Percentiles rank a stretch among this genome's conserved stretches.
Evolutionary conservation across 2,329 filamentous ascomycete species (phyloP).

Genomic region (Cryphonectria carpinicola): DNA sequence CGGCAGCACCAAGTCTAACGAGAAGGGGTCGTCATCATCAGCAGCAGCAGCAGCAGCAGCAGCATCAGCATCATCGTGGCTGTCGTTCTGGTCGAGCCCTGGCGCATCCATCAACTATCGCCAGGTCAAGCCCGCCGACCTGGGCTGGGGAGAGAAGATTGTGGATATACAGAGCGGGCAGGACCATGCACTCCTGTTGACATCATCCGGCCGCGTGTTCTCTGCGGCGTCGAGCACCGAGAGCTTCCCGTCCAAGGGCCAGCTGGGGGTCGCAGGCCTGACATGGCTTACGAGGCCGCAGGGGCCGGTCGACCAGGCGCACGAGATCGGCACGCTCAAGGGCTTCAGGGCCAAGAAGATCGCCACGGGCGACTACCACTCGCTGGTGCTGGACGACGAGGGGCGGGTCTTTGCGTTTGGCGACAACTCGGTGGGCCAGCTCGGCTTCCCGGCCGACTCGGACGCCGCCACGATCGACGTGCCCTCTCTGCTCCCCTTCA

Average conservation of each 20-base stretch:
- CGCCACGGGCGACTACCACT: slow-evolving; percentile 86
- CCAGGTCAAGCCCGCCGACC: slow-evolving; percentile 64
- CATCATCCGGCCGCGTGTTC: slow-evolving; percentile 83
- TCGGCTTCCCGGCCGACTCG: slow-evolving; percentile 75
- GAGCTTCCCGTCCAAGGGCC: slow-evolving; percentile 79
- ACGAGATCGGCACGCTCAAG: slow-evolving; percentile 74
- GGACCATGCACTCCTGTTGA: slow-evolving; percentile 86
- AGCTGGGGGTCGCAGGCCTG: slow-evolving; percentile 84
- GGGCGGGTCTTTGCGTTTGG: slow-evolving; percentile 86
- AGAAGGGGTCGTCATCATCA: slow-evolving; percentile 52
- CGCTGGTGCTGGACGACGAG: slow-evolving; percentile 73
- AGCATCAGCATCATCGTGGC: slow-evolving; percentile 66
- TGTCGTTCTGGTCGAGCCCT: slow-evolving; percentile 69
- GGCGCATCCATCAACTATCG: slow-evolving; percentile 67
- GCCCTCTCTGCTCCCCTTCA: slow-evolving; percentile 71
- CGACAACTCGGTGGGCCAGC: slow-evolving; percentile 88
- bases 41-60: no score
- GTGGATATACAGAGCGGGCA: slow-evolving; percentile 75
- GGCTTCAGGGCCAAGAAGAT: slow-evolving; percentile 74
- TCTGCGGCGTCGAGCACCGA: slow-evolving; percentile 81
- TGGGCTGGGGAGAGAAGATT: slow-evolving; percentile 73
- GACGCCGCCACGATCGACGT: slow-evolving; percentile 67
- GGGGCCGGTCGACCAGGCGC: slow-evolving; percentile 79
- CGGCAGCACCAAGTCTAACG: slow-evolving; percentile 57
- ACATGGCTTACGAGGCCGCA: slow-evolving; percentile 77